Conservation (phyloP, 208 protist species). For the Naegleria gruberi region DNA sequence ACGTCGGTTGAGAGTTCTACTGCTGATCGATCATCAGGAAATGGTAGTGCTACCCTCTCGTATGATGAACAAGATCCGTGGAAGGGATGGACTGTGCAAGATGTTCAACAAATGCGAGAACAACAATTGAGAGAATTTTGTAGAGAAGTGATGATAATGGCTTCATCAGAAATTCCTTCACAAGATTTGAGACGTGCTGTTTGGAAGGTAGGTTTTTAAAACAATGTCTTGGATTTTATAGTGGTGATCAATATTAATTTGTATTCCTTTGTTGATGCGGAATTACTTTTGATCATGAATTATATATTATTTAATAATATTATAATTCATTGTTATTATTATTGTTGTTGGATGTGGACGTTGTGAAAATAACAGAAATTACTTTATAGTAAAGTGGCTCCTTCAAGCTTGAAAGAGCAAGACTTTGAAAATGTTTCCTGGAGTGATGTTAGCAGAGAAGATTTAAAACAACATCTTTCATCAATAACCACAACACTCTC, state of each 20-base stretch:
- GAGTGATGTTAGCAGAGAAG: too few relatives aligned
- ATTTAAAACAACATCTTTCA: too few relatives aligned
- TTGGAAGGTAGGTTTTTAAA: background rate
- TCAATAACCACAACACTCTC: background rate
- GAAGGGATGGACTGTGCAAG: background rate
- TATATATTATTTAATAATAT: too few relatives aligned
- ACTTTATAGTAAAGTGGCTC: background rate
- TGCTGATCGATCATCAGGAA: too few relatives aligned
- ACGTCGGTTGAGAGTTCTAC: too few relatives aligned
- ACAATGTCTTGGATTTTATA: too few relatives aligned
- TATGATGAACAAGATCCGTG: background rate
- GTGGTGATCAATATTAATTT: too few relatives aligned
- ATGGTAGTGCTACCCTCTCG: too few relatives aligned
- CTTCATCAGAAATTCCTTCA: background rate
- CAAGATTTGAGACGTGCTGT: background rate
- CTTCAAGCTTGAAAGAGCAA: background rate
- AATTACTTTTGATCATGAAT: background rate
- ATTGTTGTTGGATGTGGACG: too few relatives aligned
- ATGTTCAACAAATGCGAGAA: background rate
- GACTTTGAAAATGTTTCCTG: background rate
- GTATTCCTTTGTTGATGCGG: too few relatives aligned
- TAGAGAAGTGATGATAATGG: background rate
- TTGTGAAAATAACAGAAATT: background rate
- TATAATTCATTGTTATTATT: too few relatives aligned
- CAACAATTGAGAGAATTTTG: constrained; percentile 3